A percentile compares a stretch with the other conserved stretches of the same genome.
Conservation (phyloP, 371 early-diverging fungal species). For the Dichotomocladium elegans region DNA sequence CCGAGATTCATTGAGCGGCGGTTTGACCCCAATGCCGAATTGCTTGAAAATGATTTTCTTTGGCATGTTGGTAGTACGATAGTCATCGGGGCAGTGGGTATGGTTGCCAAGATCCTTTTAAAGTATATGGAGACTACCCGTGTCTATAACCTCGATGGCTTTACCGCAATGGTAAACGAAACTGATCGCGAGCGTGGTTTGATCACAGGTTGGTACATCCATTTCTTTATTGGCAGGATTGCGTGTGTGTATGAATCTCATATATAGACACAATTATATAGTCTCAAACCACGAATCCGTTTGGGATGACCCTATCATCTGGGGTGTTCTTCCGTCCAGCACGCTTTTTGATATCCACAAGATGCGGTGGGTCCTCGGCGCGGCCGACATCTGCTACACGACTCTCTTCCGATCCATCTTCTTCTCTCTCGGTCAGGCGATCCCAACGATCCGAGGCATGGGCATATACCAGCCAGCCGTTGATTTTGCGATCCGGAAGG, state of each 20-base stretch:
- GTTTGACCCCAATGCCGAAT: constrained; percentile 14
- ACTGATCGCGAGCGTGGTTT: constrained; percentile 56
- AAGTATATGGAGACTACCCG: constrained; percentile 47
- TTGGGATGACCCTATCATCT: constrained; percentile 82
- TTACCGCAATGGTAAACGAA: constrained; percentile 51
- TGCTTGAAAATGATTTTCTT: constrained; percentile 23
- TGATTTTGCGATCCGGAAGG: constrained; percentile 62
- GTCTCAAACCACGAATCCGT: constrained; percentile 53
- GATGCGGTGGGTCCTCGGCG: constrained; percentile 84
- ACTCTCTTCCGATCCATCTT: constrained; percentile 64
- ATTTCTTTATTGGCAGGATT: not conserved
- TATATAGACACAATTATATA: constrained; percentile 10
- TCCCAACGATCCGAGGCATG: constrained; percentile 80
- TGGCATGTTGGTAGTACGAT: constrained; percentile 49
- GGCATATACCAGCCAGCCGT: constrained; percentile 86
- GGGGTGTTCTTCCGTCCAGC: constrained; percentile 68
- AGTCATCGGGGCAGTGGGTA: constrained; percentile 41
- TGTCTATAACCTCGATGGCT: constrained; percentile 56
- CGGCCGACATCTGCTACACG: constrained; percentile 81
- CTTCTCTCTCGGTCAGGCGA: constrained; percentile 76
- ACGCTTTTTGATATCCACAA: constrained; percentile 40
- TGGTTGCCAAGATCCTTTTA: constrained; percentile 51
- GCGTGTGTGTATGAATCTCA: too few relatives aligned
- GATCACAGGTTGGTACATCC: constrained; percentile 63
- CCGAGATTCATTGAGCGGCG: constrained; percentile 23